Evolutionary conservation across 352 stramenopile species (phyloP), one percentile per base, ranked within the genome.

Genomic region (Phytophthora foliorum): DNA sequence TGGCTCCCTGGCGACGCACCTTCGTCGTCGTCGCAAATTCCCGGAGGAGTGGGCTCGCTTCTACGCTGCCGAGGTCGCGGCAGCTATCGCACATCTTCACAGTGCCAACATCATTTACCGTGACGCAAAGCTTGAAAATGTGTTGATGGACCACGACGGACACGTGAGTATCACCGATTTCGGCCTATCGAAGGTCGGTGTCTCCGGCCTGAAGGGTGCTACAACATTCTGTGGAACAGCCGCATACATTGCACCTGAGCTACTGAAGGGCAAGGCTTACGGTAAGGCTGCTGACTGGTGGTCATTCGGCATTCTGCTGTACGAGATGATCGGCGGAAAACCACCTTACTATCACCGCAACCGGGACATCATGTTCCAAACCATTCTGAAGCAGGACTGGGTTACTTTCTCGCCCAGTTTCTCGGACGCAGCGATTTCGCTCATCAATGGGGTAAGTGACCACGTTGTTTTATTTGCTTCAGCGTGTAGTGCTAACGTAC

Each of bases 391-490:
- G 77, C 89, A 95, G 68, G 88, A 96, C 57, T 97, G 88, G 76
- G 90, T 99, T 9, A 97, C 91, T 9, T 99, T 99, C 78, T 98
- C 98, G 44, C 81, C 91, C 16, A 98, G 93, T 56, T 95, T 99
- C 44, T 98, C 92, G 3, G 83, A 92, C 55, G 67, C 83, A 16
- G 92, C 97, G 0, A 90, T 96, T 53, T 86, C 84, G 48, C 75
- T 99, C 27, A 95, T 99, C 51, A 89, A 93, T 53, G 97, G 97
- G 72, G 93, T 97, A 89, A 31, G 86, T 89, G 29, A 42, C 13
- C 17, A 11, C 22, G 13, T 24, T 66, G 1, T n/a, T 25, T 32
- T 73, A 42, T 42, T 55, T 56, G 53, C 7, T 58, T 17, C 14
- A 5, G 4, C 25, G n/a, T 39, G 42, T 69, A 42, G 57, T 39